A percentile compares a stretch with the other conserved stretches of the same genome.
Evolutionary conservation across 805 yeast genomes (phyloP).

Genomic region (Pichia nanzhaoensis): DNA sequence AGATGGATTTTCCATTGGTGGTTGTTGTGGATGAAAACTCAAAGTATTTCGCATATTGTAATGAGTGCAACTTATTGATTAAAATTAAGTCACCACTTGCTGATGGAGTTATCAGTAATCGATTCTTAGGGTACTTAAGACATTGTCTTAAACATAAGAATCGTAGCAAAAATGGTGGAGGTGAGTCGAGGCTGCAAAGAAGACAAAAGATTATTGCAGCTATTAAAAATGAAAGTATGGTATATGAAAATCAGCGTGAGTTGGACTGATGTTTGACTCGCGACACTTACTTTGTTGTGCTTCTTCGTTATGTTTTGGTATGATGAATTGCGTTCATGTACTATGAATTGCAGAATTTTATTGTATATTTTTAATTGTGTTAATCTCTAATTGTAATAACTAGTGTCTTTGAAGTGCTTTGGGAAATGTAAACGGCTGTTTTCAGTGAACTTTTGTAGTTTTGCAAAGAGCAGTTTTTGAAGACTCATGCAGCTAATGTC

Average conservation of each 20-base stretch:
- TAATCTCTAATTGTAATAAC: too few relatives aligned
- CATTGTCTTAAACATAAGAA: conserved; percentile 26
- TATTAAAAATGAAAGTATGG: background rate
- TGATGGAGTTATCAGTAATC: conserved; percentile 11
- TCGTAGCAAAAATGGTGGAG: conserved; percentile 16
- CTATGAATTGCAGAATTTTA: too few relatives aligned
- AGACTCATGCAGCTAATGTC: too few relatives aligned
- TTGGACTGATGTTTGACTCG: background rate
- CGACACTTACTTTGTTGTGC: too few relatives aligned
- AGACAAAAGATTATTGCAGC: background rate
- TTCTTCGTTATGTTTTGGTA: too few relatives aligned
- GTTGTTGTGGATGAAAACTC: conserved; percentile 16
- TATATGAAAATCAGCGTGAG: background rate
- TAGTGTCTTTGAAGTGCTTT: too few relatives aligned
- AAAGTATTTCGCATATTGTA: conserved; percentile 22
- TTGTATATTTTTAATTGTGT: too few relatives aligned
- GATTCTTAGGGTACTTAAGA: conserved; percentile 24
- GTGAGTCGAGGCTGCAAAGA: background rate
- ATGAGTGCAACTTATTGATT: conserved; percentile 16
- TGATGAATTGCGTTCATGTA: too few relatives aligned
- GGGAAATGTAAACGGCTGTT: too few relatives aligned
- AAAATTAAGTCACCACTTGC: conserved; percentile 15
- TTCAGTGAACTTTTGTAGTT: too few relatives aligned
- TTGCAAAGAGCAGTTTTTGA: too few relatives aligned
- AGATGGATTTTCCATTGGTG: conserved; percentile 20